A percentile compares a stretch with the other conserved stretches of the same genome.
Evolutionary conservation across 345 rosid species (phyloP).

Genomic region (Erodium maritimum): DNA sequence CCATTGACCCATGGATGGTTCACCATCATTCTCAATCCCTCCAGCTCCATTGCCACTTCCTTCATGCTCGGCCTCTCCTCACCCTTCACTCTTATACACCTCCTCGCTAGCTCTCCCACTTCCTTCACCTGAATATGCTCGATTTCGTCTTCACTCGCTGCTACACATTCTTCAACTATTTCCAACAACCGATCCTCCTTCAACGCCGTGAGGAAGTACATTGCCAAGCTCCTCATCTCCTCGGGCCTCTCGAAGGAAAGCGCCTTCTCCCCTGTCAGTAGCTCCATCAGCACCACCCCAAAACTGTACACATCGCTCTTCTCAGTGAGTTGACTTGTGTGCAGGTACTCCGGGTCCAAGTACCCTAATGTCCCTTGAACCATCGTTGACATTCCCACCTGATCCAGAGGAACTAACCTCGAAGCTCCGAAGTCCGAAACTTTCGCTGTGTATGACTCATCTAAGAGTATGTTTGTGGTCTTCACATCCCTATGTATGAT

Average conservation of each 20-base stretch:
- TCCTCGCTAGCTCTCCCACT: background rate
- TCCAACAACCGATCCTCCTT: conserved; percentile 9
- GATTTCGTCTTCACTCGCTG: background rate
- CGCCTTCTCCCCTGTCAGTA: conserved; percentile 8
- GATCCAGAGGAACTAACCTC: conserved; percentile 19
- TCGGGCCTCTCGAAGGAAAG: conserved; percentile 4
- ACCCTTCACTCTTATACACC: background rate
- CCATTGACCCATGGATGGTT: background rate
- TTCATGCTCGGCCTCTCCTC: conserved; percentile 4
- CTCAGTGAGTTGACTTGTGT: conserved; percentile 11
- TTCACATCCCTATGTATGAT: conserved; percentile 20
- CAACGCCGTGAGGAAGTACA: conserved; percentile 7
- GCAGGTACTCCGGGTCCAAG: conserved; percentile 21
- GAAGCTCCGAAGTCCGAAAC: conserved; percentile 19
- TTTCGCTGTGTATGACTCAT: conserved; percentile 12
- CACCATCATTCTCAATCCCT: conserved; percentile 1
- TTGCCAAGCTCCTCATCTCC: conserved; percentile 9
- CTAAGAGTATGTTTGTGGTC: conserved; percentile 15
- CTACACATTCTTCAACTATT: conserved; percentile 4
- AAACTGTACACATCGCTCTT: conserved; percentile 19
- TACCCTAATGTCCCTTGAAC: conserved; percentile 23
- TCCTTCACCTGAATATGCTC: background rate
- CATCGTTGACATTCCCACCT: conserved; percentile 7
- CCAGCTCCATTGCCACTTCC: conserved; percentile 3
- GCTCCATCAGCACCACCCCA: conserved; percentile 14